Base-by-base conservation (phyloP, 805 yeast species). In the Martiniozyma abietophila region DNA sequence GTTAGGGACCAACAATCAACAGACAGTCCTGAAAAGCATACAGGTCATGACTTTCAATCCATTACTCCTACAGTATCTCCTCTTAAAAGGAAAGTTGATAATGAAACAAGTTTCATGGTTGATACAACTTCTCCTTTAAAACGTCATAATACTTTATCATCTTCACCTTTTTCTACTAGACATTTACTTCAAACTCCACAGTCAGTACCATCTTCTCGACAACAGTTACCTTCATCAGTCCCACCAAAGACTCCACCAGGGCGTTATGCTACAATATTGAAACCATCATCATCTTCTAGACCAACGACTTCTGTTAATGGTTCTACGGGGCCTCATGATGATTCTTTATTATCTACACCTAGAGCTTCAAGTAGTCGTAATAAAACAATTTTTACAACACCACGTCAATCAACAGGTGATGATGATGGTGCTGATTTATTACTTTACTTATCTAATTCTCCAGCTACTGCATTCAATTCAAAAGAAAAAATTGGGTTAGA, bases 361-460 rank as follows among this genome's bases (percentile, higher is more conserved):
- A 57, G 49, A 33, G 36, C 51, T 9, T 23, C 42, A 4, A 36
- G 40, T 9, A 42, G 36, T 16, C 45, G 40, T 16, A 24, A 14
- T 3, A 32, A 34, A 15, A 38, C 36, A 4, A 50, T 49, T 15
- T 51, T 56, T 39, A 53, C 50, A 31, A 57, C 61, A 2, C 62
- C 62, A 11, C 47, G 45, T 30, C 47, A 43, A 24, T 11, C 17
- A 10, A n/a, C n/a, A 8, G 25, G 33, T 10, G 45, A 47, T 27
- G 60, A 55, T 12, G 92, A 81, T 55, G 95, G 94, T 10, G 95
- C 94, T 1, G 89, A 80, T 52, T 59, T 84, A 41, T 65, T 84
- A 41, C 70, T 84, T 73, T 84, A 73, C 54, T 62, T 84, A 45
- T 94, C 95, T 2, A 80, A 88, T 6, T 80, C 92, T 7, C 95